Percentiles rank a stretch among this genome's conserved stretches.
Evolutionary conservation across 148 eudicot species (phyloP).

Genomic region (Oxyria digyna): DNA sequence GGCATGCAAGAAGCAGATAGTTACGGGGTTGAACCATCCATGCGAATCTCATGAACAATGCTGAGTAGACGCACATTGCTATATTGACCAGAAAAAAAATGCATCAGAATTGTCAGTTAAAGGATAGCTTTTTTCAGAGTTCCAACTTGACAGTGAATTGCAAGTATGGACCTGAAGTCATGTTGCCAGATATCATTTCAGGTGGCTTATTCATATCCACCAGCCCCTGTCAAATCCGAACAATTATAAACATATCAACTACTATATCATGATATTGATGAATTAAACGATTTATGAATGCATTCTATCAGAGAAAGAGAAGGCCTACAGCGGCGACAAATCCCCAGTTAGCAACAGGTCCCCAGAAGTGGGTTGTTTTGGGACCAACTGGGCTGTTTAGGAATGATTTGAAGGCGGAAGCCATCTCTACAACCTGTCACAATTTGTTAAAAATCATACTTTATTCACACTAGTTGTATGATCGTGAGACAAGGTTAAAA

Average conservation of each 20-base stretch:
- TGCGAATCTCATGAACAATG: conserved; percentile 89
- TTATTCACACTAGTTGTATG: background rate
- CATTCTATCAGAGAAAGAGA: background rate
- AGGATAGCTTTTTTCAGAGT: background rate
- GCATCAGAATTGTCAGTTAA: conserved; percentile 9
- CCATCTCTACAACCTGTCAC: conserved; percentile 40
- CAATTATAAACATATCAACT: background rate
- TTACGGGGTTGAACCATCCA: conserved; percentile 99
- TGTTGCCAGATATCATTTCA: conserved; percentile 91
- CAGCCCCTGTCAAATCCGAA: conserved; percentile 48
- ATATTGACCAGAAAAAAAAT: conserved; percentile 20
- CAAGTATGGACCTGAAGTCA: conserved; percentile 60
- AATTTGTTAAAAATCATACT: background rate
- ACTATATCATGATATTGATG: background rate
- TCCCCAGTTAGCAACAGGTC: conserved; percentile 95
- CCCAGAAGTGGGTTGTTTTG: conserved; percentile 97
- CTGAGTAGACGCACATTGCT: conserved; percentile 91
- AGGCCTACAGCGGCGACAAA: conserved; percentile 60
- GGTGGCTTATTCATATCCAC: conserved; percentile 89
- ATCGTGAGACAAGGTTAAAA: background rate
- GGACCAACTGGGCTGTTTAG: conserved; percentile 95
- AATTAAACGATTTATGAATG: background rate
- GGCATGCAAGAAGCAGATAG: conserved; percentile 78
- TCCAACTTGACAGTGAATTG: background rate
- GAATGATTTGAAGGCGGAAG: conserved; percentile 56